Conservation (phyloP, 169 alveolate species). For the Ichthyophthirius multifiliis region DNA sequence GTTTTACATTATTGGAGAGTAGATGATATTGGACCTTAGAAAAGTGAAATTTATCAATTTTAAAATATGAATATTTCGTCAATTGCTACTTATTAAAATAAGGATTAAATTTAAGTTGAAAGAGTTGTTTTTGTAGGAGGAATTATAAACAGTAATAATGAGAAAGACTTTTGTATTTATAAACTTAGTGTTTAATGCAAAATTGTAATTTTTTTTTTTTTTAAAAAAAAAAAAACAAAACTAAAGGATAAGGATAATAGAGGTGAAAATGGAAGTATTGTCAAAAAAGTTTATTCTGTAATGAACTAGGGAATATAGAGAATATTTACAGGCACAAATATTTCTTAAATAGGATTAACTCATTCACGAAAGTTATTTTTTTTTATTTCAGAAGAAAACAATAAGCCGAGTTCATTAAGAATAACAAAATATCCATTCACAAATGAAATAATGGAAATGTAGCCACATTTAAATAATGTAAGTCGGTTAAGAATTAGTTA, state of each 20-base stretch:
- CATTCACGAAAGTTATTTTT: conserved; percentile 66
- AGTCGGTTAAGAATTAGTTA: conserved; percentile 73
- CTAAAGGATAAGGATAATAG: conserved; percentile 19
- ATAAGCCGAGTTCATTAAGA: conserved; percentile 82
- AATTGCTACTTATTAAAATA: background rate
- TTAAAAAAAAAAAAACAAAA: too few relatives aligned
- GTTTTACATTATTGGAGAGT: conserved; percentile 85
- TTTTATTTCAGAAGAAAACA: conserved; percentile 72
- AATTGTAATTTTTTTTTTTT: too few relatives aligned
- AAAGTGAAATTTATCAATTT: conserved; percentile 34
- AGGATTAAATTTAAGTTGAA: background rate
- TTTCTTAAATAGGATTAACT: conserved; percentile 54
- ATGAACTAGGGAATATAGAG: background rate
- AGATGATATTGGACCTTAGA: conserved; percentile 35
- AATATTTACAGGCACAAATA: conserved; percentile 47
- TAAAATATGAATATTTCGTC: background rate
- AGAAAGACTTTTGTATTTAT: background rate
- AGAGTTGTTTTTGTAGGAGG: background rate
- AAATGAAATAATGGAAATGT: conserved; percentile 63
- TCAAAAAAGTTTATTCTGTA: background rate
- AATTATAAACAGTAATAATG: background rate
- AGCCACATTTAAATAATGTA: conserved; percentile 82
- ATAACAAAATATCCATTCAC: conserved; percentile 64
- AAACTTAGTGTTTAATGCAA: background rate
- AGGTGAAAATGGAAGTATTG: background rate